These are phyloP conservation scores for Rhodotorula graminis DNA, from an alignment of 768 basidiomycete genomes.

Conservation along the genomic window DNA sequence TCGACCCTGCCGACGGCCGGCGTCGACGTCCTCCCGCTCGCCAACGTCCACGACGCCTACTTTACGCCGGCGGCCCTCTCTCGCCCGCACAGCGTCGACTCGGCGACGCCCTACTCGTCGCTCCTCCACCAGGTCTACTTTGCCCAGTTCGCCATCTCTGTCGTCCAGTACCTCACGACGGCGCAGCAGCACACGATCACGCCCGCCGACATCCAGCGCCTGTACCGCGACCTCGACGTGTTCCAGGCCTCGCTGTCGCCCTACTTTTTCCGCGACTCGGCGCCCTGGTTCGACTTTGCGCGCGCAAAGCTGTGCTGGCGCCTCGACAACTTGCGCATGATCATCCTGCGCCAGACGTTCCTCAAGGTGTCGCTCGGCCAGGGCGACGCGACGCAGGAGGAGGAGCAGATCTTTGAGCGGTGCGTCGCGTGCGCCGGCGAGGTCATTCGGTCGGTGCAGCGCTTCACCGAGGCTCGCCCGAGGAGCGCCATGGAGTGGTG, in stretches of 20 bases:
- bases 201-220: not conserved
- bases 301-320: conserved; percentile 1
- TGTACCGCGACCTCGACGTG: not conserved
- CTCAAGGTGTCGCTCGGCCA: conserved; percentile 3
- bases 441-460: not conserved
- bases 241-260: not conserved
- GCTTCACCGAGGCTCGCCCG: not conserved
- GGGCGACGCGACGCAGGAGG: not conserved
- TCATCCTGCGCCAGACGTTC: conserved; percentile 3
- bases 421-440: not conserved
- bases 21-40: not conserved
- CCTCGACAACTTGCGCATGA: conserved; percentile 3
- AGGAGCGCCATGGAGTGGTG: conserved; percentile 1
- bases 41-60: not conserved
- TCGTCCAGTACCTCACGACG: not conserved
- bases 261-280: not conserved
- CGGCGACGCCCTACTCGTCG: not conserved
- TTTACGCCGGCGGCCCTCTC: not conserved
- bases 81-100: not conserved
- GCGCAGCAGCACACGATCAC: not conserved
- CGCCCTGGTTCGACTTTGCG: not conserved
- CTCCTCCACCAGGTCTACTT: conserved; percentile 1
- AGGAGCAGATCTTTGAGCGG: not conserved
- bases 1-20: not conserved
- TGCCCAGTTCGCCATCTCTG: not conserved